Base-by-base conservation (phyloP, 768 basidiomycete species). In the Termitomyces sp. region DNA sequence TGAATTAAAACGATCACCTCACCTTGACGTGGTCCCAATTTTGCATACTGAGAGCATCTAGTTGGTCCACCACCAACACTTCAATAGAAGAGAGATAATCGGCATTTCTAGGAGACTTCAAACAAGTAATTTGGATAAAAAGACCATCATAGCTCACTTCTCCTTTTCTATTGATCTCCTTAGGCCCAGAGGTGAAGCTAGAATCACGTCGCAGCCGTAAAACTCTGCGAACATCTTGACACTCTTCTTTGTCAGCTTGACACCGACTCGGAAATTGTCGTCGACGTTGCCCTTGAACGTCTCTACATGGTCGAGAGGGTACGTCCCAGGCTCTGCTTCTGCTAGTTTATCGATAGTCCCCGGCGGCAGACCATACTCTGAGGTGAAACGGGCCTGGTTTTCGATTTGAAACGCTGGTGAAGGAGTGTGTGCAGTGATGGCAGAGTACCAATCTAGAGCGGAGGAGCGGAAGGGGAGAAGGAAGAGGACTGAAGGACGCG, bases 11-110 rank as follows among this genome's bases (percentile, higher is more conserved):
- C 45, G 26, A 52, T 34, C 20, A 56, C 66, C 77, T 36, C 67
- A 92, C 95, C 80, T 97, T 92, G 20, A 95, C 81, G 66, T 98
- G 97, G 39, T 98, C 94, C 97, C 97, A 99, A 65, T 99, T 99
- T 74, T 98, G 97, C 97, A 98, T 98, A 4, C 84, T 81, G 64
- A 98, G 81, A 3, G 88, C 88, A 70, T 98, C 94, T 77, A 92
- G 78, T 66, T 97, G 94, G 69, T 98, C 97, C 16, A 92, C 79
- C n/a, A 98, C 73, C 22, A 94, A 73, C 5, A 98, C 72, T 68
- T 99, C 97, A 55, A 99, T 90, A 3, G 94, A 96, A 12, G 92
- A 92, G 52, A 99, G 76, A 69, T 96, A 94, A 72, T 99, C 97
- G 12, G 85, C 86, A 64, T 80, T 90, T 68, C 92, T 93, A 52